phyloP scores from a whole-genome alignment of 1,284 basidiomycete species.

The Agroathelia rolfsii region DNA sequence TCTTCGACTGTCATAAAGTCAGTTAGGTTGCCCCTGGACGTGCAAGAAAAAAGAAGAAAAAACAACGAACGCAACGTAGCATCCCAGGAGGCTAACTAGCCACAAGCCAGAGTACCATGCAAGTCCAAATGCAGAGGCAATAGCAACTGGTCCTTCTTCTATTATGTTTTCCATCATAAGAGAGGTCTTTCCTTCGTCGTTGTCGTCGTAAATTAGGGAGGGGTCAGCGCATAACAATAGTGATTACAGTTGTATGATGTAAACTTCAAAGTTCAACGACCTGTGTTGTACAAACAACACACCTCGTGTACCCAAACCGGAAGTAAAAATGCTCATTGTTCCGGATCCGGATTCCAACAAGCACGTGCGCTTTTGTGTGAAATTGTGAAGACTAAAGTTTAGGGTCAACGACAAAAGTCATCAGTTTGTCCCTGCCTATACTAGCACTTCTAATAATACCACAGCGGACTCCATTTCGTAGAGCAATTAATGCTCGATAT shows the following conservation, averaged over 20 bases:
- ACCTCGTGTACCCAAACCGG: no score
- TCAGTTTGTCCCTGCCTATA: no score
- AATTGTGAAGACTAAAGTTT: no score
- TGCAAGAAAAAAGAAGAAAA: slow-evolving; percentile 11
- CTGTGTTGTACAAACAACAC: neutral
- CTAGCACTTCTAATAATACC: no score
- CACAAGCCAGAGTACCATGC: slow-evolving; percentile 70
- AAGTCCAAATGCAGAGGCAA: slow-evolving; percentile 38
- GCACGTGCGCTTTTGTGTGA: no score
- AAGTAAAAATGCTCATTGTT: no score
- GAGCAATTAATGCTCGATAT: no score
- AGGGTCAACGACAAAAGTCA: no score
- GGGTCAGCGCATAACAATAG: neutral
- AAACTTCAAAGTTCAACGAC: slow-evolving; percentile 2
- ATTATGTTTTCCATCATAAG: neutral
- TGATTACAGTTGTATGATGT: neutral
- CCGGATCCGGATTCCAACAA: no score
- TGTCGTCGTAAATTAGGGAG: slow-evolving; percentile 1
- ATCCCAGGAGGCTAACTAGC: slow-evolving; percentile 70
- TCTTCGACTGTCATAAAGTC: slow-evolving; percentile 40
- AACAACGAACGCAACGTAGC: slow-evolving; percentile 62
- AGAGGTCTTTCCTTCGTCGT: neutral
- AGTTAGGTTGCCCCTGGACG: slow-evolving; percentile 10
- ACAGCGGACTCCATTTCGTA: no score
- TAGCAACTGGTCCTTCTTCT: neutral